Base-by-base conservation (phyloP, 2,329 filamentous ascomycete genomes). In the Alternaria arborescens region DNA sequence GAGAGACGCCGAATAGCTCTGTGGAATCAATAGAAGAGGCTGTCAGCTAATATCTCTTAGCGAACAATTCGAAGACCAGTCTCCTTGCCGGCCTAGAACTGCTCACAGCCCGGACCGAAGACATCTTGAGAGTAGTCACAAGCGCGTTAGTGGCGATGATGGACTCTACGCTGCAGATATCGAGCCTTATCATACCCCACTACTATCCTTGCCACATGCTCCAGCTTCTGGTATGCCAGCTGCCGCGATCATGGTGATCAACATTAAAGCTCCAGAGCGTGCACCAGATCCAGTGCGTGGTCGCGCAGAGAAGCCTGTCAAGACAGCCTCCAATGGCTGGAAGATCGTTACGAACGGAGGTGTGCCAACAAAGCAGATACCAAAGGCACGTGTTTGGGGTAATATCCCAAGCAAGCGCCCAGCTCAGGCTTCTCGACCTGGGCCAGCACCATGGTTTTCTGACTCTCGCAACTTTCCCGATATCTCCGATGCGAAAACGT, bases 51-150 rank as follows among this genome's bases (percentile, higher is more conserved):
- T 24, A 30, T 30, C 10, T 1, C n/a, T 34, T 34, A 66, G 64
- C 38, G 52, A 55, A 16, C 38, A 36, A 30, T 18, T 56, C 26
- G 55, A 47, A n/a, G 16, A 32, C 16, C 26, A 47, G 36, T 16
- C 47, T 7, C 40, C 42, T 7, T 24, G 10, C n/a, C 41, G 41
- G n/a, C 32, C 26, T 41, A 24, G 38, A 6, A 24, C 24, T 18
- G n/a, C 34, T 16, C 24, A 64, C 4, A 47, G 26, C 26, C 59
- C 67, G 2, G 70, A 74, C 53, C 61, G 46, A 22, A 62, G 71
- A 16, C 70, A 74, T 55, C 64, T 72, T n/a, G 48, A 67, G 26
- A 58, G 56, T 10, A 52, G 55, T 14, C 64, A 72, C 40, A 68
- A 38, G 41, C 67, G 66, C 36, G 41, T 72, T 18, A 63, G 26